These are phyloP conservation scores for Trichomonas gallinae DNA, from an alignment of 208 protist species.

Conservation along the genomic window DNA sequence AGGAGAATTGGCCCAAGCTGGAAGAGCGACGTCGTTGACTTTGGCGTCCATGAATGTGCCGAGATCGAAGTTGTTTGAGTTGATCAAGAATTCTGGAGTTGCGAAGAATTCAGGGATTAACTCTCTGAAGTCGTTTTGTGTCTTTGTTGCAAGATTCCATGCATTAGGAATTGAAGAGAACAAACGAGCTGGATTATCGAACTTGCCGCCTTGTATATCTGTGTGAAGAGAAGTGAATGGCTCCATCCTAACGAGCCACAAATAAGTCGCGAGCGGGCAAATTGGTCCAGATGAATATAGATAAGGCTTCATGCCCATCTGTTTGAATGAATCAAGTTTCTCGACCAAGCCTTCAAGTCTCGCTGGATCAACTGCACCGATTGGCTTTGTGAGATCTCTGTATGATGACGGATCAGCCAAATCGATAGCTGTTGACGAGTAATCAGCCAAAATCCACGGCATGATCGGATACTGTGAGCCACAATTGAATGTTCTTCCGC, in stretches of 20 bases:
- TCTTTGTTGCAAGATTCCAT: neutral
- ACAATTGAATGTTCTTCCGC: neutral
- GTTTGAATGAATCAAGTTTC: neutral
- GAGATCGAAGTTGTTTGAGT: constrained; percentile 39
- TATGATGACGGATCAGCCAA: constrained; percentile 31
- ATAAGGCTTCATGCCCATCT: constrained; percentile 57
- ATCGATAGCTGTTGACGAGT: constrained; percentile 20
- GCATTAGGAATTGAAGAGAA: neutral
- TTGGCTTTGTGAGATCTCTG: constrained; percentile 43
- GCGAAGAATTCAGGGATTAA: constrained; percentile 54
- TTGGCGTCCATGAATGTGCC: constrained; percentile 31
- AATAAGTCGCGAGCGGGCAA: constrained; percentile 57
- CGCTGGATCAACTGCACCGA: constrained; percentile 50
- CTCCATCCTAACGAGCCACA: constrained; percentile 33
- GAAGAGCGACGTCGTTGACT: constrained; percentile 32
- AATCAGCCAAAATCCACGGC: constrained; percentile 12
- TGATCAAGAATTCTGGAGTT: constrained; percentile 43
- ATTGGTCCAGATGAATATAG: constrained; percentile 96
- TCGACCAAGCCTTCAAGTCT: constrained; percentile 24
- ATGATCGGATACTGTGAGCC: constrained; percentile 9
- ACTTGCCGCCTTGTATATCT: constrained; percentile 57
- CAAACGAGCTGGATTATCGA: constrained; percentile 36
- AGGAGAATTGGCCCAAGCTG: constrained; percentile 30
- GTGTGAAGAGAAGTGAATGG: constrained; percentile 35
- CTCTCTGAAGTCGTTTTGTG: constrained; percentile 20